Base-by-base conservation (phyloP, 495 filamentous ascomycete species). In the Penicillium lagena region DNA sequence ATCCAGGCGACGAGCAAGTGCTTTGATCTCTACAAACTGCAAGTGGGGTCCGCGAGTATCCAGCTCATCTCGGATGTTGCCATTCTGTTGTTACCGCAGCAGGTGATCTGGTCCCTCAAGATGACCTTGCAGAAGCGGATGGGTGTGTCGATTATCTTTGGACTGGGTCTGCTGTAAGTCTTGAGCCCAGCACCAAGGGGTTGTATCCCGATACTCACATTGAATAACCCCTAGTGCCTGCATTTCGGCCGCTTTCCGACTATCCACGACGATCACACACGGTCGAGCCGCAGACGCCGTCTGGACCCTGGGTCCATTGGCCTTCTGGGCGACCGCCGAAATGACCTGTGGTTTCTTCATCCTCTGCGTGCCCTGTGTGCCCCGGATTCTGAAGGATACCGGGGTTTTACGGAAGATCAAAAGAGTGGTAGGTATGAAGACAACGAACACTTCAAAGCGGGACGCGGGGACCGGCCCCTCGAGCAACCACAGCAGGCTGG, bases 71-170 rank as follows among this genome's bases (percentile, higher is more conserved):
- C 67, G 12, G 66, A 72, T 42, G 29, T 70, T 11, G 31, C 46
- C 14, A 66, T 72, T 49, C 55, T 71, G 27, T n/a, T 64, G 2
- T 40, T 72, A 12, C 68, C 68, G 4, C 52, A 68, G 30, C 50
- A 52, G 10, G 58, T 67, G 2, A 58, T 72, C 31, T 71, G 66
- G 63, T 39, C 41, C 1, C 45, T 73, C 35, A 55, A 63, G 14
- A 56, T 76, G 40, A 60, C 49, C 27, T 44, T 55, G 33, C 47
- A 50, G 13, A 67, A 71, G 39, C 71, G 65, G 39, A n/a, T 68
- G 27, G 70, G 68, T 7, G 43, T 76, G 6, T 71, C 64, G 1
- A 40, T 68, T 15, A 64, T 76, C 41, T 65, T 76, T 42, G 62
- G 65, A 17, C 43, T 65, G 17, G 70, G 70, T 35, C 40, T 67